These are phyloP conservation scores for Primulina huaijiensis DNA, from an alignment of 257 asterid species.

Conservation along the genomic window DNA sequence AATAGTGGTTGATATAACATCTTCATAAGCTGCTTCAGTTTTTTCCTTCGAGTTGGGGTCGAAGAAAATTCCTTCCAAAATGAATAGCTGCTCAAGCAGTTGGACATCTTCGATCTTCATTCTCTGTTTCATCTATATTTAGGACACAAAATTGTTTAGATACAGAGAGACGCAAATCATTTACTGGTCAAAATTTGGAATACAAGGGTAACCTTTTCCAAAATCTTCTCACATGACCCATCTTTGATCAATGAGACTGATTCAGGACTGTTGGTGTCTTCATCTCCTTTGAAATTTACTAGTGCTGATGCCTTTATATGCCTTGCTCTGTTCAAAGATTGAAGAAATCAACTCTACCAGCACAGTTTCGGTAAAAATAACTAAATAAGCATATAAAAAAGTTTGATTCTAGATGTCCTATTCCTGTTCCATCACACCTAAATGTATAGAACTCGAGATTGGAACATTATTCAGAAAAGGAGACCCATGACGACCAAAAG, in stretches of 20 bases:
- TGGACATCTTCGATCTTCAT: conserved; percentile 54
- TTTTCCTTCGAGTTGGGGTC: conserved; percentile 57
- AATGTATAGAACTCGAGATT: neutral
- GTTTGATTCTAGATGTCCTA: neutral
- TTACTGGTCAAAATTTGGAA: conserved; percentile 15
- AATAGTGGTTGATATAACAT: conserved; percentile 59
- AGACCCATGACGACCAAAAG: neutral
- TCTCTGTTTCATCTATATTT: conserved; percentile 51
- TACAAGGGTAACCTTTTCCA: conserved; percentile 45
- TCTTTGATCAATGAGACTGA: conserved; percentile 29
- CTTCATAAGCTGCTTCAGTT: conserved; percentile 55
- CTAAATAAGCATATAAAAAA: neutral
- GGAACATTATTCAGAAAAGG: neutral
- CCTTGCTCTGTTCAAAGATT: conserved; percentile 58
- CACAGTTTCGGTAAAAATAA: conserved; percentile 1
- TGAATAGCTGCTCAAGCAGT: conserved; percentile 66
- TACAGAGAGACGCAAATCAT: conserved; percentile 3
- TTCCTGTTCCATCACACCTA: neutral
- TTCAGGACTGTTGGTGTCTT: conserved; percentile 29
- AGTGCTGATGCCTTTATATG: conserved; percentile 62
- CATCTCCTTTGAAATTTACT: conserved; percentile 39
- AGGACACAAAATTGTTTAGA: conserved; percentile 29
- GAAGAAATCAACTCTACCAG: conserved; percentile 21
- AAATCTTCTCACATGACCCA: conserved; percentile 57
- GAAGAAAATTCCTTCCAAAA: conserved; percentile 64